Evolutionary conservation across 192 early-diverging fungal species (phyloP), one percentile per base, ranked within the genome.

Genomic region (Entrophospora sp.): DNA sequence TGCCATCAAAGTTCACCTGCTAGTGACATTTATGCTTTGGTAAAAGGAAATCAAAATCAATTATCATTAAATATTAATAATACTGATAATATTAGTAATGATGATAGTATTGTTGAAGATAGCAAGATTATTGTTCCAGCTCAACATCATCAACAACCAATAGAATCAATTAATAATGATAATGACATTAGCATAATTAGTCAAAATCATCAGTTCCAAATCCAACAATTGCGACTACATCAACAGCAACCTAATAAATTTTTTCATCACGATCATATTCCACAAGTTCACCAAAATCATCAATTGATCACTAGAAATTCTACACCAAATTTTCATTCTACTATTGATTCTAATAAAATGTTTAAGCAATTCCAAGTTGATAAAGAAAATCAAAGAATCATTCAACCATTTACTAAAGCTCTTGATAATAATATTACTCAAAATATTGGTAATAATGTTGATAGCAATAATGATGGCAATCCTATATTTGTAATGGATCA

Each of bases 1-100:
- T 51, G 64, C 42, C 64, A 51, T 66, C 35, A 51, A 52, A 66
- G 64, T 22, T 55, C 55, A 43, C 55, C 64, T 14, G 64, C 64
- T 18, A 51, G 55, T 43, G 55, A 66, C 31, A 66, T 66, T 18
- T 51, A 66, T 49, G 64, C 64, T 18, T 32, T 66, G 37, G 64
- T 51, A 66, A 66, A 66, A 55, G 28, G 30, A 13, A 44, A 64
- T 28, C 38, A 25, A 38, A n/a, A n/a, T n/a, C n/a, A n/a, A n/a
- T n/a, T n/a, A n/a, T n/a, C n/a, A n/a, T n/a, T n/a, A n/a, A n/a
- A n/a, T n/a, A n/a, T n/a, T n/a, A n/a, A n/a, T n/a, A n/a, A n/a
- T n/a, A n/a, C n/a, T n/a, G n/a, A n/a, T n/a, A n/a, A n/a, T n/a
- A n/a, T n/a, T n/a, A n/a, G n/a, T n/a, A n/a, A n/a, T n/a, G n/a